Conservation (phyloP, 495 filamentous ascomycete genomes). For the Margaritispora aquatica region DNA sequence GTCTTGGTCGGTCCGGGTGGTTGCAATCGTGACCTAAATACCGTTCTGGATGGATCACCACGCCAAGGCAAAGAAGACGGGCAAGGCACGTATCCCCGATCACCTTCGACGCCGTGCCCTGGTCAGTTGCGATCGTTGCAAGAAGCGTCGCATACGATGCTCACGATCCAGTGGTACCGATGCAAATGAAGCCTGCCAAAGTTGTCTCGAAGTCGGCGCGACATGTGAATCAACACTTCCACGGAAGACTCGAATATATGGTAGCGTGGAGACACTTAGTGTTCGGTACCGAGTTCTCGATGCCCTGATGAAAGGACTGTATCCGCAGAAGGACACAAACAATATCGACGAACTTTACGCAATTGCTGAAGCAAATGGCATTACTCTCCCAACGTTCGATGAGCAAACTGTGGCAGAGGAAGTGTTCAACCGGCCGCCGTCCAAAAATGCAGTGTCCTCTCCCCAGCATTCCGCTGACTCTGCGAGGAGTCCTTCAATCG, state of each 20-base stretch:
- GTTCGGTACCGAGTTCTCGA: conserved; percentile 38
- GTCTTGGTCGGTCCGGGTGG: not conserved
- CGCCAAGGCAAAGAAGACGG: conserved; percentile 18
- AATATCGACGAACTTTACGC: conserved; percentile 20
- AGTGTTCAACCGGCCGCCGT: conserved; percentile 13
- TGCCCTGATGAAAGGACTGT: conserved; percentile 37
- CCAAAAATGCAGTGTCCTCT: not conserved
- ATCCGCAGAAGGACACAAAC: conserved; percentile 36
- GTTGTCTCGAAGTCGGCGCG: conserved; percentile 33
- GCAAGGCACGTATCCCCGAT: conserved; percentile 30
- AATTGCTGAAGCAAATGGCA: conserved; percentile 21
- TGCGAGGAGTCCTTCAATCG: conserved; percentile 6
- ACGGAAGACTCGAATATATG: conserved; percentile 42
- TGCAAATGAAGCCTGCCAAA: conserved; percentile 30
- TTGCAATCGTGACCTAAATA: not conserved
- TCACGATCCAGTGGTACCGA: conserved; percentile 24
- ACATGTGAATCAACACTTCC: conserved; percentile 39
- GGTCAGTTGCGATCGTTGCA: conserved; percentile 33
- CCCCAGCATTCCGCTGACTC: not conserved
- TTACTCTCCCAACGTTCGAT: conserved; percentile 16
- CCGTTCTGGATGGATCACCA: conserved; percentile 9
- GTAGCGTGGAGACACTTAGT: conserved; percentile 43
- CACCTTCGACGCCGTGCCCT: conserved; percentile 29
- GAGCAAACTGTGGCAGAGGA: conserved; percentile 17
- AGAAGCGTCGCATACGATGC: conserved; percentile 34